phyloP scores from a whole-genome alignment of 2,329 filamentous ascomycete species.

The Xylariaceae sp. region DNA sequence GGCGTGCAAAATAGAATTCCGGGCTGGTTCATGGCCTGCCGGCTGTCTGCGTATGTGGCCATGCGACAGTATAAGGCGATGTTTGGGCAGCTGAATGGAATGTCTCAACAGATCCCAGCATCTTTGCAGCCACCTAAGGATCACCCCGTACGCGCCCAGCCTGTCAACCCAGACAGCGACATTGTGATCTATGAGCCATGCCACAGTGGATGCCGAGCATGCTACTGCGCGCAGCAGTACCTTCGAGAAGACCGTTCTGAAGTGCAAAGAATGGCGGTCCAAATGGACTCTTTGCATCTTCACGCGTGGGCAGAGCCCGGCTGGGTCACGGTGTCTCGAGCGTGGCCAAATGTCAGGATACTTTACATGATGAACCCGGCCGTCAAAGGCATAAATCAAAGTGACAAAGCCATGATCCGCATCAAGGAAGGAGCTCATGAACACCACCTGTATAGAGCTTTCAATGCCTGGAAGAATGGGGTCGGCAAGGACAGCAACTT shows the following conservation, averaged over 20 bases:
- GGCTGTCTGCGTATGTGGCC: constrained; percentile 22
- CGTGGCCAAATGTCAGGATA: constrained; percentile 30
- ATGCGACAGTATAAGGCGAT: constrained; percentile 21
- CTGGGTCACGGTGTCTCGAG: constrained; percentile 27
- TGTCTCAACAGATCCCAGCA: not conserved
- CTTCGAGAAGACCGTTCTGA: constrained; percentile 23
- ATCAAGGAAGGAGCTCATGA: constrained; percentile 23
- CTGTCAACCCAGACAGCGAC: constrained; percentile 24
- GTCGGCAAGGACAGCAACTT: constrained; percentile 20
- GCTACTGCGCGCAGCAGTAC: constrained; percentile 30
- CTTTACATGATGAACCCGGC: constrained; percentile 30
- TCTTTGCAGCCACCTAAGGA: not conserved
- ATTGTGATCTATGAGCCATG: constrained; percentile 32
- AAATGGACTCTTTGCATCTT: constrained; percentile 27
- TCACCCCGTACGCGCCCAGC: constrained; percentile 15
- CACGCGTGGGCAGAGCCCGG: constrained; percentile 19
- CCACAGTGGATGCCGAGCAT: constrained; percentile 28
- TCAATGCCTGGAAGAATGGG: constrained; percentile 31
- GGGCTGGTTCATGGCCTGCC: constrained; percentile 27
- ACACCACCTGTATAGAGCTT: constrained; percentile 19
- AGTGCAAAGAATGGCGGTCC: constrained; percentile 27
- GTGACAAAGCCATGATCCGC: constrained; percentile 30
- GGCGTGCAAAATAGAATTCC: constrained; percentile 26
- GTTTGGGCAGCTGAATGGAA: constrained; percentile 18
- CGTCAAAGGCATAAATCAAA: constrained; percentile 22